Conservation (phyloP, 202 grass and related monocot species). For the Dendrocalamus latiflorus region DNA sequence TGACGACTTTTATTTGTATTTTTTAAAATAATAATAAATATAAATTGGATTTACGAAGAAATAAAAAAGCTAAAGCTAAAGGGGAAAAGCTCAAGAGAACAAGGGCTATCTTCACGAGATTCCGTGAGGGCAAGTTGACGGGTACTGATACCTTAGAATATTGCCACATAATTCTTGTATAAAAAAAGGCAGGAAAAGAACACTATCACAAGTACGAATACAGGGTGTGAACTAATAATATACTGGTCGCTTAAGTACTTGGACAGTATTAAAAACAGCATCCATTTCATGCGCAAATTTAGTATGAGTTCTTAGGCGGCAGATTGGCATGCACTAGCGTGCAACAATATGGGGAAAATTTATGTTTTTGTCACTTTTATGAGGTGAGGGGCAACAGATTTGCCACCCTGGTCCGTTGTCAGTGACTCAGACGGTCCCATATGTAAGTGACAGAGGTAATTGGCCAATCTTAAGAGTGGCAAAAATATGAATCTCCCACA, state of each 20-base stretch:
- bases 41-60: too few relatives aligned
- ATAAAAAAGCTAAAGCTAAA: too few relatives aligned
- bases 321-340: not conserved
- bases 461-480: too few relatives aligned
- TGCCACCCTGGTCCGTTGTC: too few relatives aligned
- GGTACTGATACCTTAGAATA: conserved; percentile 28
- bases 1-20: too few relatives aligned
- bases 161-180: conserved; percentile 14
- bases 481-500: too few relatives aligned
- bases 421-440: too few relatives aligned
- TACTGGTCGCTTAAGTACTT: conserved; percentile 9
- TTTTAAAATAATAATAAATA: too few relatives aligned
- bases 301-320: not conserved
- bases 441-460: too few relatives aligned
- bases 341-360: not conserved
- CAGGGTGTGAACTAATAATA: conserved; percentile 39
- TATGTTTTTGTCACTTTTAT: too few relatives aligned
- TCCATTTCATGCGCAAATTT: not conserved
- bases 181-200: not conserved
- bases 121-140: conserved; percentile 26
- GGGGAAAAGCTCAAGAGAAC: too few relatives aligned
- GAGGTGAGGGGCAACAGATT: too few relatives aligned
- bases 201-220: conserved; percentile 33
- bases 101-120: conserved; percentile 17
- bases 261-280: conserved; percentile 3